These are phyloP conservation scores for Ruellia speciosa DNA, from an alignment of 305 asterid genomes.

Conservation along the genomic window DNA sequence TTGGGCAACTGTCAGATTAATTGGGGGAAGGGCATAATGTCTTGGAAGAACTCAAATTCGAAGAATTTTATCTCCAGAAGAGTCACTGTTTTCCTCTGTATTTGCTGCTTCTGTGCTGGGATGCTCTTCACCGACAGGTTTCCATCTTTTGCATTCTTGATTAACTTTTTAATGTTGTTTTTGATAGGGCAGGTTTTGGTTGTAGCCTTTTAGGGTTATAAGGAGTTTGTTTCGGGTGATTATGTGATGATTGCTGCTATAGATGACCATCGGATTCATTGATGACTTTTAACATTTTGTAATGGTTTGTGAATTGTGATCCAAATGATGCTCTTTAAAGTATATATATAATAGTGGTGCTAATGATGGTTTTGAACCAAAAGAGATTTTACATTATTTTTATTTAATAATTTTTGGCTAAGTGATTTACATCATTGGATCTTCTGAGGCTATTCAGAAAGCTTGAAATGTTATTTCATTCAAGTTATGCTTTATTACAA, in stretches of 20 bases:
- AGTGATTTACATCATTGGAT: constrained; percentile 9
- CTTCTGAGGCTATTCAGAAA: constrained; percentile 10
- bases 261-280: constrained; percentile 4
- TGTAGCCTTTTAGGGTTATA: constrained; percentile 6
- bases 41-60: constrained; percentile 61
- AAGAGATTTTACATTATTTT: background rate
- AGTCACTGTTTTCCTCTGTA: constrained; percentile 60
- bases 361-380: constrained; percentile 20
- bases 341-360: constrained; percentile 23
- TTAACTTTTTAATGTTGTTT: background rate
- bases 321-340: constrained; percentile 16
- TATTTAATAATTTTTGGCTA: too few relatives aligned
- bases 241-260: constrained; percentile 12
- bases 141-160: constrained; percentile 5
- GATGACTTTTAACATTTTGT: constrained; percentile 16
- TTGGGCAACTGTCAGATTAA: constrained; percentile 26
- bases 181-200: background rate
- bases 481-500: constrained; percentile 7
- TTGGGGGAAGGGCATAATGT: constrained; percentile 41
- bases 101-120: constrained; percentile 85
- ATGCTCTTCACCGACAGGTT: constrained; percentile 98
- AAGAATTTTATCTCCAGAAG: constrained; percentile 52
- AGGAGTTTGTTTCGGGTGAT: constrained; percentile 15
- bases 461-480: constrained; percentile 3
- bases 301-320: constrained; percentile 19